Evolutionary conservation across 2,329 filamentous ascomycete genomes (phyloP), one percentile per base, ranked within the genome.

Genomic region (Cordyceps tenuipes): DNA sequence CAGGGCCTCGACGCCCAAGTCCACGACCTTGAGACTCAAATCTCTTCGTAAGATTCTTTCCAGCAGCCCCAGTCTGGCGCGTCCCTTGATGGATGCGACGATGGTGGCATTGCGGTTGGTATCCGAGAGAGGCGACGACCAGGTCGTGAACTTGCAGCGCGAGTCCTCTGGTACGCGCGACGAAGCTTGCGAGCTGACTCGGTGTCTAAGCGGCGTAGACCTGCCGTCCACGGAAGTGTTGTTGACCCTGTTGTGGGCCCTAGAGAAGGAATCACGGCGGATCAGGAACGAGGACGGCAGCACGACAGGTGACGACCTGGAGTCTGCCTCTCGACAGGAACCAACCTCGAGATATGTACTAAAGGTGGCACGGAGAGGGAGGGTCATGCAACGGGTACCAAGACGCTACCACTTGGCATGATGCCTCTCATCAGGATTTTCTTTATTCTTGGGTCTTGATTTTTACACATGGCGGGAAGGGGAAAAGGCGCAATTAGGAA

Each of bases 41-140:
- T 78, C 78, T 75, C 82, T 84, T 74, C 78, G 77, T 76, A 83
- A 79, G 77, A 84, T 87, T 73, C 81, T 87, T 81, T 82, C 85
- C 83, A 82, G 85, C 85, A 87, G 84, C 84, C 84, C 84, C 81
- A 80, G 76, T 74, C 79, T 87, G 85, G 85, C 85, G 85, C 85
- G 85, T 87, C 85, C 85, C 70, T 77, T 87, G 69, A 76, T 75
- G 84, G 84, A 87, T 87, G 85, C 85, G 85, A 88, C 85, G 83
- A 80, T 86, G 82, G 82, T 73, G 80, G 82, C 81, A 78, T 83
- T 88, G 85, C 85, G 84, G 85, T 86, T 82, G 79, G 82, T 81
- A 73, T 84, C 82, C 84, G 76, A 85, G 74, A 75, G 78, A 76
- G 68, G 71, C 68, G 75, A 79, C 66, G 72, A 76, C 68, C 75